A percentile compares a stretch with the other conserved stretches of the same genome.
phyloP scores from a whole-genome alignment of 2,329 filamentous ascomycete species.

The Lachnellula occidentalis region DNA sequence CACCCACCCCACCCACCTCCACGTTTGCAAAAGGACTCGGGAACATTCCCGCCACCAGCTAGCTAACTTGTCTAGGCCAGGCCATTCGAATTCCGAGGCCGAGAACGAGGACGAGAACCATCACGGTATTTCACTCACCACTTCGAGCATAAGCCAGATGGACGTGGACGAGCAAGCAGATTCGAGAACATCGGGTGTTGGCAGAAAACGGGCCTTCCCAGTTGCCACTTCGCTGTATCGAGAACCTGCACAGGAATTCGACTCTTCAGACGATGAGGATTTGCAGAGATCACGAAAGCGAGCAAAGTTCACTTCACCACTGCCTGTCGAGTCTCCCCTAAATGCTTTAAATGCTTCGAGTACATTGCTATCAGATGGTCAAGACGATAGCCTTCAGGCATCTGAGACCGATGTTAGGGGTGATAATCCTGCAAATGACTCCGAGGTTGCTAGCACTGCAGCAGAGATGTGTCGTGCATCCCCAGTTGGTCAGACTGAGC shows the following conservation, averaged over 20 bases:
- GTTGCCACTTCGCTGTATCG: slow-evolving; percentile 3
- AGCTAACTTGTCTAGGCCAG: neutral
- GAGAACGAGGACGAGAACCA: no score
- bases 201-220: slow-evolving; percentile 31
- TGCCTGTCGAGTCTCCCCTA: neutral
- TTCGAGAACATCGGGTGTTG: slow-evolving; percentile 41
- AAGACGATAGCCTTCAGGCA: neutral
- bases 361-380: neutral
- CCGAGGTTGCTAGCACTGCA: neutral
- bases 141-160: slow-evolving; percentile 2
- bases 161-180: slow-evolving; percentile 35
- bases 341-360: neutral
- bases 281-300: slow-evolving; percentile 12
- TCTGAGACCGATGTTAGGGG: neutral
- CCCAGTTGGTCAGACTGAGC: neutral
- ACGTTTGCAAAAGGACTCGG: neutral
- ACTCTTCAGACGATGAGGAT: slow-evolving; percentile 24
- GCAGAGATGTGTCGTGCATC: neutral
- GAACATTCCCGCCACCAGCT: neutral
- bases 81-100: no score
- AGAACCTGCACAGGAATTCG: slow-evolving; percentile 11
- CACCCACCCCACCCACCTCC: neutral
- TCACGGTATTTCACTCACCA: neutral
- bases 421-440: neutral
- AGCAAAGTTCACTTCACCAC: slow-evolving; percentile 4